phyloP scores from a whole-genome alignment of 441 rosid species.

The Arabidopsis hybrid region DNA sequence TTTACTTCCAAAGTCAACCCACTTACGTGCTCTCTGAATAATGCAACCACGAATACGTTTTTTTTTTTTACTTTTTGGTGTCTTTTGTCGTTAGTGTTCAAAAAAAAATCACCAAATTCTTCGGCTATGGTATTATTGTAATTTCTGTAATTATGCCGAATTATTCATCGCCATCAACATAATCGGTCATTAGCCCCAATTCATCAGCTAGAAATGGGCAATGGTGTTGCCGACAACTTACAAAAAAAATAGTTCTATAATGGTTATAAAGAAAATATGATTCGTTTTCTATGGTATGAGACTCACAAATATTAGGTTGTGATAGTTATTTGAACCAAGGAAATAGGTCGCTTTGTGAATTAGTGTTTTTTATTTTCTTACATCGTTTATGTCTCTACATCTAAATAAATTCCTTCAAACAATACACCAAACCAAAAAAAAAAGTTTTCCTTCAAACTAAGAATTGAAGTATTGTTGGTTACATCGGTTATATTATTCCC shows the following conservation, averaged over 20 bases:
- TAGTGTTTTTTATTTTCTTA: no score
- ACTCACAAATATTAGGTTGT: neutral
- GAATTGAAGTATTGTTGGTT: no score
- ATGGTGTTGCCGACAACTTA: constrained; percentile 22
- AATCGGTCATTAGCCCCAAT: constrained; percentile 17
- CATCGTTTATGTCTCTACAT: no score
- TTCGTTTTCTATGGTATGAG: neutral
- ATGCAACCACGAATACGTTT: constrained; percentile 28
- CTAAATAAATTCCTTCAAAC: no score
- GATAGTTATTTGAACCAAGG: neutral
- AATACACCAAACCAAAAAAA: no score
- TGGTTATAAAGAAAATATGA: neutral
- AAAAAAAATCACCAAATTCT: constrained; percentile 2
- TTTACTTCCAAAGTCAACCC: constrained; percentile 37
- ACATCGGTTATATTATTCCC: no score
- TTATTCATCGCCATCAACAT: constrained; percentile 14
- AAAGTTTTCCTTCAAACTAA: no score
- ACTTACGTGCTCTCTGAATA: constrained; percentile 19
- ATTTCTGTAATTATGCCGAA: neutral
- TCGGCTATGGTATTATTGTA: constrained; percentile 16
- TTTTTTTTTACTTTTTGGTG: neutral
- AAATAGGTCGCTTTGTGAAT: neutral
- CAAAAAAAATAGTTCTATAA: neutral
- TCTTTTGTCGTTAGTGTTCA: neutral
- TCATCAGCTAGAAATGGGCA: neutral